Evolutionary conservation across 208 protist genomes (phyloP).

Genomic region (Trypanosoma vivax): DNA sequence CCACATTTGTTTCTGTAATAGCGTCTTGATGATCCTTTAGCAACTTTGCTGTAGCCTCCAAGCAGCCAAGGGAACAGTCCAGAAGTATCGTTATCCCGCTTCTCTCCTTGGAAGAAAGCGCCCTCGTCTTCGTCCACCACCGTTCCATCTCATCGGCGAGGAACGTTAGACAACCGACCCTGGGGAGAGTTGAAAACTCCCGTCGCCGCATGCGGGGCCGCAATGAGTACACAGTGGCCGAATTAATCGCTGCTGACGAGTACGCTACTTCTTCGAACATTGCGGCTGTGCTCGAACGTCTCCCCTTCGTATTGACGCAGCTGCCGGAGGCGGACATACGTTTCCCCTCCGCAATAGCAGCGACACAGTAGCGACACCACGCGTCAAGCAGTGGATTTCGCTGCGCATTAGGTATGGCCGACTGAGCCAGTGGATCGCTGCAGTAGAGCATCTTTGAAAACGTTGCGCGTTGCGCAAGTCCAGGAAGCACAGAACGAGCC

Average conservation of each 20-base stretch:
- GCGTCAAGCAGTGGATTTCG: conserved; percentile 10
- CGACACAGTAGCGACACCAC: conserved; percentile 14
- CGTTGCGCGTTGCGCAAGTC: neutral
- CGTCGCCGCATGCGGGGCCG: conserved; percentile 14
- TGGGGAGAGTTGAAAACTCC: conserved; percentile 14
- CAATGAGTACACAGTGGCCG: conserved; percentile 1
- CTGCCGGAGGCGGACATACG: neutral
- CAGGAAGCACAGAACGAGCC: neutral
- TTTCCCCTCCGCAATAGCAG: conserved; percentile 2
- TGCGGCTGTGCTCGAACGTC: neutral
- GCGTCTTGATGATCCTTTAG: conserved; percentile 21
- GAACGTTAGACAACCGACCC: conserved; percentile 27
- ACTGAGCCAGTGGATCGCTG: too few species aligned
- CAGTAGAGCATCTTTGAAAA: too few species aligned
- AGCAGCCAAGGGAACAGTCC: conserved; percentile 37
- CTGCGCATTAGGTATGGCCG: too few species aligned
- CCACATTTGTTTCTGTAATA: conserved; percentile 23
- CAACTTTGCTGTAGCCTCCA: conserved; percentile 32
- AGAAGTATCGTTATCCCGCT: conserved; percentile 36
- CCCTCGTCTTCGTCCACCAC: conserved; percentile 25
- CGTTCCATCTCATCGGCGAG: conserved; percentile 16
- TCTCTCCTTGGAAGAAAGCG: conserved; percentile 8
- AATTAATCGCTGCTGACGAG: conserved; percentile 8
- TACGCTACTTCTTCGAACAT: conserved; percentile 9
- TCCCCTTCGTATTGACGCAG: too few species aligned